Evolutionary conservation across 2,329 filamentous ascomycete species (phyloP).

Genomic region (Paradendryphiella salina): DNA sequence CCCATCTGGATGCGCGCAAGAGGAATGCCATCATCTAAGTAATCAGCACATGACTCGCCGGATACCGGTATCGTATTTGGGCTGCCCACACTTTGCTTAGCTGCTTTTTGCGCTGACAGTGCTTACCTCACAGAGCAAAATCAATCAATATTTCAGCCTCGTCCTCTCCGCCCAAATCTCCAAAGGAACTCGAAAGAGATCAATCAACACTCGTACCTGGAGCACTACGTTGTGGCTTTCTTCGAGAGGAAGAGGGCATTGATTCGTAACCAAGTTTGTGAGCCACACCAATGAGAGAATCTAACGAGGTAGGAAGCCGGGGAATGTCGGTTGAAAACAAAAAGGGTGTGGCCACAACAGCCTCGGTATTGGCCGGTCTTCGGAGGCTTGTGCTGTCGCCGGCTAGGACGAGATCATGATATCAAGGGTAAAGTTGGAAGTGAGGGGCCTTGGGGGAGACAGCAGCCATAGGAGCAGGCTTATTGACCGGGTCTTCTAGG

Average conservation of each 20-base stretch:
- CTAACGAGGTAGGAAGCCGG: neutral
- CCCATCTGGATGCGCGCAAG: neutral
- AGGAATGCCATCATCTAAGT: neutral
- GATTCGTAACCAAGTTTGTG: neutral
- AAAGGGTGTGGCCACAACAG: slow-evolving; percentile 2
- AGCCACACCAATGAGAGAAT: neutral
- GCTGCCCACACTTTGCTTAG: slow-evolving; percentile 19
- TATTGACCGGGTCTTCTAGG: slow-evolving; percentile 22
- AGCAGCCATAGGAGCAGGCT: slow-evolving; percentile 17
- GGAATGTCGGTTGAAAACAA: neutral
- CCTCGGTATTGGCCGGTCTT: neutral
- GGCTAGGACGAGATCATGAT: slow-evolving; percentile 3
- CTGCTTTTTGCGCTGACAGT: slow-evolving; percentile 1
- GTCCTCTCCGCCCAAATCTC: neutral
- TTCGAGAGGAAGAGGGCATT: neutral
- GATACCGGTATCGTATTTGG: slow-evolving; percentile 4
- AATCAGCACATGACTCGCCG: neutral
- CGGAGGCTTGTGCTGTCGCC: neutral
- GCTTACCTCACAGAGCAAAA: slow-evolving; percentile 26
- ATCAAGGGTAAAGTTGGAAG: slow-evolving; percentile 10
- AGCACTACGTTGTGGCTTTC: too few species aligned
- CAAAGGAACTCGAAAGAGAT: neutral
- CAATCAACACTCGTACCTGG: too few species aligned
- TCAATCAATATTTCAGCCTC: neutral
- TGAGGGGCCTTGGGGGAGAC: slow-evolving; percentile 9